Evolutionary conservation across 1,139 yeast species (phyloP), one percentile per base, ranked within the genome.

Genomic region (Hansenula lynferdii): DNA sequence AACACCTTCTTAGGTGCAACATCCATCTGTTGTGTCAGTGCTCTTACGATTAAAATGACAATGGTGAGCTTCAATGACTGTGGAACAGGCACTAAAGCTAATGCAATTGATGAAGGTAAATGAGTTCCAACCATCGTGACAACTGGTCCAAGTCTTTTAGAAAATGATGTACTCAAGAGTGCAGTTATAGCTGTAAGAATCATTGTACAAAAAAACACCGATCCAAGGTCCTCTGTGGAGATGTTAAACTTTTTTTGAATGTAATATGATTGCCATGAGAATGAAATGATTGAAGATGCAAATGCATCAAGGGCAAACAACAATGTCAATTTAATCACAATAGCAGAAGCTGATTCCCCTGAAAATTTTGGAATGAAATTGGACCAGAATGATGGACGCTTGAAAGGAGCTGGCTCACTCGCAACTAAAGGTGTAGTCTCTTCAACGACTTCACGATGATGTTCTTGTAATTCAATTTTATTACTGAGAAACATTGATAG

Each of bases 1-100:
- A 86, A 66, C 11, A 86, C 76, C 58, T 86, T 95, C 37, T 96
- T 70, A 6, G 96, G 95, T 2, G 86, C 92, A 21, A 86, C 95
- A 56, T 87, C 96, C 90, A 86, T 85, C 2, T 79, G 69, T 3
- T 86, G 61, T n/a, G 57, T 49, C 32, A 54, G 53, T 41, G 55
- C 60, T 18, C 53, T 44, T 28, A 48, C 48, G 36, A 60, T 44
- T 4, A 58, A 42, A 1, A 49, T 8, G 7, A 57, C 43, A 6
- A 60, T 54, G 16, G 71, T 63, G 8, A 47, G 42, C 18, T 52
- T 37, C 39, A 45, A 48, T 9, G 42, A 35, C 18, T 49, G 56
- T 2, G 55, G 53, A 10, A 70, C 53, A 6, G 90, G 80, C 5
- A 73, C 65, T 3, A 77, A 56, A 25, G 12, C 40, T 26, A 17